phyloP scores from a whole-genome alignment of 306 rosid species.

The Aeschynomene evenia region DNA sequence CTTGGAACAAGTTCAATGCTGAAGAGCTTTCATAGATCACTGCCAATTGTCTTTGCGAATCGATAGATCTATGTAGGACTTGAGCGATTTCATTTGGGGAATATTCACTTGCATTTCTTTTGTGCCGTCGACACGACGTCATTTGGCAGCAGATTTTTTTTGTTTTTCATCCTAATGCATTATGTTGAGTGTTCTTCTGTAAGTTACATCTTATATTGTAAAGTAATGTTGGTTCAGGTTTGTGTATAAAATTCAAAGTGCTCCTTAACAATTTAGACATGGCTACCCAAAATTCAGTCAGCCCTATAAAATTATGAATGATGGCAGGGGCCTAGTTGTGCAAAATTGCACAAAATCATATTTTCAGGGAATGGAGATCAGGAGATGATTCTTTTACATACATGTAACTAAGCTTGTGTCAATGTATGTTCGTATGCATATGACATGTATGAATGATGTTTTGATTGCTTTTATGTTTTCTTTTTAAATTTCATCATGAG shows the following conservation, averaged over 20 bases:
- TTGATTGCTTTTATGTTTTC: background rate
- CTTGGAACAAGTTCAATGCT: conserved; percentile 72
- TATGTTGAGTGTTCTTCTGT: conserved; percentile 13
- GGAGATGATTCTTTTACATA: conserved; percentile 13
- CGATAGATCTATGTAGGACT: background rate
- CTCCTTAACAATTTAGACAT: conserved; percentile 1
- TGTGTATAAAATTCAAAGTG: conserved; percentile 24
- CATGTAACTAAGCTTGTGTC: conserved; percentile 15
- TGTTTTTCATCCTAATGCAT: conserved; percentile 10
- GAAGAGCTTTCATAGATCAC: conserved; percentile 70
- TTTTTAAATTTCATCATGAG: background rate
- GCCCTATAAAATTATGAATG: conserved; percentile 13
- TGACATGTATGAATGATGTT: conserved; percentile 15
- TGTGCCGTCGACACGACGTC: conserved; percentile 26
- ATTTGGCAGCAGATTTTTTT: conserved; percentile 28
- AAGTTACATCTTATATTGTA: conserved; percentile 20
- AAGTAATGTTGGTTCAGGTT: conserved; percentile 18
- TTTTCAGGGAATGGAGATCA: conserved; percentile 25
- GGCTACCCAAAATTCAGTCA: conserved; percentile 9
- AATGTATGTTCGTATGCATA: background rate
- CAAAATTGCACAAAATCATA: conserved; percentile 4
- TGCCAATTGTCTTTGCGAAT: conserved; percentile 17
- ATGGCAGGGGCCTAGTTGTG: background rate
- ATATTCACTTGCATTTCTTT: conserved; percentile 23
- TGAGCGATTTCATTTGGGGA: conserved; percentile 7